These are phyloP conservation scores for Scheffersomyces stambukii DNA, from an alignment of 1,139 yeast species.

Conservation along the genomic window DNA sequence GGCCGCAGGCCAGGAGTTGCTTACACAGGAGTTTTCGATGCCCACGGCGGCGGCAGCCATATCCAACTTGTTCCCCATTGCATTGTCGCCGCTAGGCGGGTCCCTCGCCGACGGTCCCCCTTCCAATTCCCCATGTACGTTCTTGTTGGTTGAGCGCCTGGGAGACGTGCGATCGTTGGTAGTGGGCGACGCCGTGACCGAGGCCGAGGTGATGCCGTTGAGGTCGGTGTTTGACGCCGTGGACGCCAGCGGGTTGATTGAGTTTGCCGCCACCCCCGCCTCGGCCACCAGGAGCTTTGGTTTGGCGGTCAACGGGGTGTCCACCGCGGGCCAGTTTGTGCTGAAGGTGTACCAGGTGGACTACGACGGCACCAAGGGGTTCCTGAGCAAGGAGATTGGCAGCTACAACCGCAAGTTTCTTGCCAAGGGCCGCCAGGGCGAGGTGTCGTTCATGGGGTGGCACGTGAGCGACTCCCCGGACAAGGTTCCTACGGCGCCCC, in stretches of 20 bases:
- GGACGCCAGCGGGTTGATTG: constrained; percentile 11
- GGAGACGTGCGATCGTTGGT: constrained; percentile 9
- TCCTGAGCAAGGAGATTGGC: constrained; percentile 14
- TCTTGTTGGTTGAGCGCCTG: constrained; percentile 10
- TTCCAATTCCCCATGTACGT: constrained; percentile 2
- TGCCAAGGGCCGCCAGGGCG: constrained; percentile 10
- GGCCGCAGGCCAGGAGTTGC: constrained; percentile 3
- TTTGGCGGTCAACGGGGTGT: constrained; percentile 12
- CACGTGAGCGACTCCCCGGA: constrained; percentile 7
- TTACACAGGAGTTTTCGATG: constrained; percentile 6
- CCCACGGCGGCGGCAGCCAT: constrained; percentile 6
- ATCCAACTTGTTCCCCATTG: constrained; percentile 6
- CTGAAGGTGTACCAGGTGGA: constrained; percentile 15
- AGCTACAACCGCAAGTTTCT: constrained; percentile 16
- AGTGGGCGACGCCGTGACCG: constrained; percentile 1
- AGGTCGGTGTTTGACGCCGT: constrained; percentile 8
- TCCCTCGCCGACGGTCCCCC: constrained; percentile 3
- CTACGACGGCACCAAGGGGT: constrained; percentile 9
- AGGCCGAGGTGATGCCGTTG: constrained; percentile 4
- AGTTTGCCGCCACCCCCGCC: constrained; percentile 13
- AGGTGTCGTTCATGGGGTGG: constrained; percentile 17
- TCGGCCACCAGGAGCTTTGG: constrained; percentile 13
- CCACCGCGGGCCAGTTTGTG: constrained; percentile 7
- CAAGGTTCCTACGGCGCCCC: constrained; percentile 2
- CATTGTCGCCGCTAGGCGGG: no score